Conservation (phyloP, 495 filamentous ascomycete genomes). For the Aspergillus cavernicola region DNA sequence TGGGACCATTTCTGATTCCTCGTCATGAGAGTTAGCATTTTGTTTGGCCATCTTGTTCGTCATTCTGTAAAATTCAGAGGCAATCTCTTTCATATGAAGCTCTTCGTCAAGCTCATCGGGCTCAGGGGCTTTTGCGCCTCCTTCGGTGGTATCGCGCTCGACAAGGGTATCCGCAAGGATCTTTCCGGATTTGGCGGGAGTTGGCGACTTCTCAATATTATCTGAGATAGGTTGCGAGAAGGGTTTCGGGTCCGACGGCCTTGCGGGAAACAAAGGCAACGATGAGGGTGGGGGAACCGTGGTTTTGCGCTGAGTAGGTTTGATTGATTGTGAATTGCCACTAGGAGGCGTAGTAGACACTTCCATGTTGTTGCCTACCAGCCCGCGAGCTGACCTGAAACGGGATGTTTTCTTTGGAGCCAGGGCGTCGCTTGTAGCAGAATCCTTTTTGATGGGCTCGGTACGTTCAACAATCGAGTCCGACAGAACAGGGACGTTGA, state of each 20-base stretch:
- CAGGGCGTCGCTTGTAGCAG: slow-evolving; percentile 19
- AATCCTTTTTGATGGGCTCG: slow-evolving; percentile 18
- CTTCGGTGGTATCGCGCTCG: slow-evolving; percentile 49
- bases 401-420: slow-evolving; percentile 42
- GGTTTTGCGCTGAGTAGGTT: slow-evolving; percentile 13
- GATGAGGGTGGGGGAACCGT: slow-evolving; percentile 24
- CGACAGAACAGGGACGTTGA: slow-evolving; percentile 29
- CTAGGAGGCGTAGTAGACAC: slow-evolving; percentile 9
- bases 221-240: slow-evolving; percentile 45
- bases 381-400: slow-evolving; percentile 37
- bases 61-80: slow-evolving; percentile 72
- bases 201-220: slow-evolving; percentile 19
- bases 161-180: slow-evolving; percentile 57
- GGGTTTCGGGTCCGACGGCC: slow-evolving; percentile 39
- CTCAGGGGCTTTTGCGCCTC: slow-evolving; percentile 39
- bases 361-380: slow-evolving; percentile 5
- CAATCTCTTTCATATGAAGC: slow-evolving; percentile 70
- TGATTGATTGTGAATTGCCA: slow-evolving; percentile 12
- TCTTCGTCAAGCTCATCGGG: slow-evolving; percentile 72
- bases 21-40: slow-evolving; percentile 68
- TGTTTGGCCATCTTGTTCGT: slow-evolving; percentile 75
- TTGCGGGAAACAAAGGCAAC: slow-evolving; percentile 40
- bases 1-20: slow-evolving; percentile 56
- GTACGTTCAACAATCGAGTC: slow-evolving; percentile 49
- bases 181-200: slow-evolving; percentile 42